Evolutionary conservation across 176 grass and related monocot genomes (phyloP).

Genomic region (Melocanna baccifera): DNA sequence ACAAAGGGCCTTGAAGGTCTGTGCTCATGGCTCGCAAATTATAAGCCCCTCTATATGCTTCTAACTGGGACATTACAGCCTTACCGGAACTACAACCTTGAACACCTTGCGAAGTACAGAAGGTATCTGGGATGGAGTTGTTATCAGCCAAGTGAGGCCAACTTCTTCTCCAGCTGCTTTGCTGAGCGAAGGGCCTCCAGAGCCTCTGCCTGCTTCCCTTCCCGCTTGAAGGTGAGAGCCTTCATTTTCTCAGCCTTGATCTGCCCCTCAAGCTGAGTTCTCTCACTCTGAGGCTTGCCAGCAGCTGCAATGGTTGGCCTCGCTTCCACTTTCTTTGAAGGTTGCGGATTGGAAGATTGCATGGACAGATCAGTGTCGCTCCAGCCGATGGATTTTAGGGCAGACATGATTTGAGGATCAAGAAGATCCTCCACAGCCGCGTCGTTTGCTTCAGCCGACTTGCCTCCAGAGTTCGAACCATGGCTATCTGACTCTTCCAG

Average conservation of each 20-base stretch:
- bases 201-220: constrained; percentile 79
- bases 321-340: constrained; percentile 33
- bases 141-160: constrained; percentile 53
- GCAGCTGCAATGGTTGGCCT: neutral
- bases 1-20: neutral
- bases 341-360: constrained; percentile 21
- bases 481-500: constrained; percentile 70
- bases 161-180: constrained; percentile 79
- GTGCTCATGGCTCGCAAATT: constrained; percentile 18
- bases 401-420: constrained; percentile 87
- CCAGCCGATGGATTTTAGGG: constrained; percentile 76
- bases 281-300: constrained; percentile 47
- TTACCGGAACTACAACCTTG: neutral
- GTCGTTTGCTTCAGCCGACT: constrained; percentile 34
- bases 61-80: neutral
- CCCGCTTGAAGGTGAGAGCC: constrained; percentile 70
- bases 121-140: constrained; percentile 2
- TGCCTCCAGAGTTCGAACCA: constrained; percentile 36
- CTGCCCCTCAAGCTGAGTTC: constrained; percentile 65
- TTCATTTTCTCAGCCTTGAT: constrained; percentile 84
- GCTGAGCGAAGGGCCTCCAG: constrained; percentile 76
- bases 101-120: neutral
- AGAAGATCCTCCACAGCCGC: constrained; percentile 67
- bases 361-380: constrained; percentile 43
- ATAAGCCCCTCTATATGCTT: neutral